Conservation (phyloP, 73 alveolate genomes). For the Uronychia binucleata region DNA sequence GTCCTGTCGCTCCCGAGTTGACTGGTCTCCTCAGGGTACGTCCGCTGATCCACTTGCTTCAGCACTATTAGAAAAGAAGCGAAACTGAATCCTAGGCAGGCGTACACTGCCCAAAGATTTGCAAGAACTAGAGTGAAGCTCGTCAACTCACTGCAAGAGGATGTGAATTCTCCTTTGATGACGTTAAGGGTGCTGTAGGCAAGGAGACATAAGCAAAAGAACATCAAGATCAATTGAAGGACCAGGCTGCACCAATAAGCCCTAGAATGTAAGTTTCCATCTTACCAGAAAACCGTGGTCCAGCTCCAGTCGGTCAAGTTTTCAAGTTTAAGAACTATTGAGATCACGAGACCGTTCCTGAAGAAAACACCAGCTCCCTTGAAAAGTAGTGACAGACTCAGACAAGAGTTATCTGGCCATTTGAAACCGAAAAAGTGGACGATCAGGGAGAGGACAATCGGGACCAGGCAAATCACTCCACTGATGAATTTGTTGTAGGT, state of each 20-base stretch:
- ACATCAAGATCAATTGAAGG: conserved; percentile 30
- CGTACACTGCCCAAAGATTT: conserved; percentile 41
- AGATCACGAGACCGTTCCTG: background rate
- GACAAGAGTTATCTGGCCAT: conserved; percentile 9
- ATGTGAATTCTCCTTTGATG: background rate
- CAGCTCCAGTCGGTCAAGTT: conserved; percentile 43
- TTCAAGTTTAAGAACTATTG: conserved; percentile 19
- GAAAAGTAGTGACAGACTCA: background rate
- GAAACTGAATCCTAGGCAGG: conserved; percentile 28
- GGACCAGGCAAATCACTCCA: background rate
- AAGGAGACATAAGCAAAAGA: background rate
- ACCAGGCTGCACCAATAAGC: conserved; percentile 59
- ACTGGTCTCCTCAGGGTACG: no score
- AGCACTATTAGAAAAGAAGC: conserved; percentile 17
- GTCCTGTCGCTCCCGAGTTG: no score
- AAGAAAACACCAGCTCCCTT: background rate
- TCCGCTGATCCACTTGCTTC: no score
- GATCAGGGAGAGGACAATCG: background rate
- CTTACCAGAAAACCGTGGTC: conserved; percentile 36
- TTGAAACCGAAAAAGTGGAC: background rate
- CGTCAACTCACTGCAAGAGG: background rate
- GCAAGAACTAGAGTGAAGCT: conserved; percentile 21
- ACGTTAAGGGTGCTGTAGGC: background rate
- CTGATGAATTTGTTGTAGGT: background rate
- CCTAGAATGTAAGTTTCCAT: conserved; percentile 5